Percentiles rank a stretch among this genome's conserved stretches.
Conservation (phyloP, 495 filamentous ascomycete genomes). For the Penicillium daleae region DNA sequence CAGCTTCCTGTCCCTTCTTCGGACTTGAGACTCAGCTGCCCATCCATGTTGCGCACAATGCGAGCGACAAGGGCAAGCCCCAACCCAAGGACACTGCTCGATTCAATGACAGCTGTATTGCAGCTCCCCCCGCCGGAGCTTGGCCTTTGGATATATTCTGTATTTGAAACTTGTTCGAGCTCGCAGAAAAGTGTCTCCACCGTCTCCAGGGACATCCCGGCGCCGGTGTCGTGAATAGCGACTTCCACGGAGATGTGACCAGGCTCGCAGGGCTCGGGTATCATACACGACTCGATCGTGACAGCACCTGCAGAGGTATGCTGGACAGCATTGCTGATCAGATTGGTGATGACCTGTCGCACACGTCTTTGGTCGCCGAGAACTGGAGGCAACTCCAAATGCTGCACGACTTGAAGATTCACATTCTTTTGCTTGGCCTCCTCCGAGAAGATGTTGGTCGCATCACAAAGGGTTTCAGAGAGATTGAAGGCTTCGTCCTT, state of each 20-base stretch:
- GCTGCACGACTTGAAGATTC: constrained; percentile 66
- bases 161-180: constrained; percentile 78
- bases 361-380: constrained; percentile 85
- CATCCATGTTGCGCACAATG: constrained; percentile 83
- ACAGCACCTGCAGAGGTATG: constrained; percentile 70
- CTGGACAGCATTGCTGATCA: constrained; percentile 83
- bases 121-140: constrained; percentile 33
- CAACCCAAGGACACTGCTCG: constrained; percentile 64
- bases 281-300: constrained; percentile 67
- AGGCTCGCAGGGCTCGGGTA: constrained; percentile 36
- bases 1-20: constrained; percentile 81
- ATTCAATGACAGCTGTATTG: constrained; percentile 19
- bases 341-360: constrained; percentile 79
- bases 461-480: constrained; percentile 70
- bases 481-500: constrained; percentile 82
- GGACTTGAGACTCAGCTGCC: constrained; percentile 82
- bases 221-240: constrained; percentile 75
- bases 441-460: constrained; percentile 69
- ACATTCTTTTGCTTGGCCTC: constrained; percentile 78
- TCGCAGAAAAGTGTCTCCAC: constrained; percentile 81
- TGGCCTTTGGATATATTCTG: constrained; percentile 45
- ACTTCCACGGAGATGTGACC: constrained; percentile 69
- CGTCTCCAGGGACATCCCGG: constrained; percentile 74
- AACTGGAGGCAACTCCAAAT: constrained; percentile 73
- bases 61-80: constrained; percentile 84